Base-by-base conservation (phyloP, 176 grass and related monocot species). In the Poa pratensis region DNA sequence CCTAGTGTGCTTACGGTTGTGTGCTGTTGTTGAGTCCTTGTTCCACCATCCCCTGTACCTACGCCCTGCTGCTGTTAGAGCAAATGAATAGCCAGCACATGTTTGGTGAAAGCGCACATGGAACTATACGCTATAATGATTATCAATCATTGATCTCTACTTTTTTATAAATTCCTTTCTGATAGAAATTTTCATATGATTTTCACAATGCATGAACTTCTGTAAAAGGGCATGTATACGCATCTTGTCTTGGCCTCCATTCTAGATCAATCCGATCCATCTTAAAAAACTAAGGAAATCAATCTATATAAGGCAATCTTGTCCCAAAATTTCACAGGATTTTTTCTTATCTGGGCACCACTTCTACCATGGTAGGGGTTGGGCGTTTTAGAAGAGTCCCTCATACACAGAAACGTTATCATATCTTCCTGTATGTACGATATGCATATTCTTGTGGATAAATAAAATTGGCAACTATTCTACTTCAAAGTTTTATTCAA, bases 31-130 rank as follows among this genome's bases (percentile, higher is more conserved):
- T 26, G 43, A 14, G 69, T 73, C 71, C 1, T 50, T 50, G 45
- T 74, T 74, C 71, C 24, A 30, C 45, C 46, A 17, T 48, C 15
- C 15, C 13, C 26, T 28, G 24, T 64, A 64, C 61, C 61, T 64
- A 64, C 59, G 24, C 69, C 69, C 22, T 71, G 69, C 13, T 71
- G 69, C 13, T 2, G 13, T 5, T 48, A 20, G n/a, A 26, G 19
- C 69, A 73, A 50, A 49, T 73, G 13, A 49, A 49, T 48, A 26
- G 22, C 46, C 23, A 74, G 45, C 71, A 74, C 71, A 74, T 28
- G 71, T 74, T 74, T 50, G 71, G 45, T 74, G 23, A 74, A 28
- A 74, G 13, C 45, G 45, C 70, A 73, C 23, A 48, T 16, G 70
- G 42, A 72, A 48, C 26, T 7, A 42, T 42, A 30, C 14, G 26